Percentiles rank a stretch among this genome's conserved stretches.
phyloP scores from a whole-genome alignment of 2,329 filamentous ascomycete species.

The Zasmidium cellare region DNA sequence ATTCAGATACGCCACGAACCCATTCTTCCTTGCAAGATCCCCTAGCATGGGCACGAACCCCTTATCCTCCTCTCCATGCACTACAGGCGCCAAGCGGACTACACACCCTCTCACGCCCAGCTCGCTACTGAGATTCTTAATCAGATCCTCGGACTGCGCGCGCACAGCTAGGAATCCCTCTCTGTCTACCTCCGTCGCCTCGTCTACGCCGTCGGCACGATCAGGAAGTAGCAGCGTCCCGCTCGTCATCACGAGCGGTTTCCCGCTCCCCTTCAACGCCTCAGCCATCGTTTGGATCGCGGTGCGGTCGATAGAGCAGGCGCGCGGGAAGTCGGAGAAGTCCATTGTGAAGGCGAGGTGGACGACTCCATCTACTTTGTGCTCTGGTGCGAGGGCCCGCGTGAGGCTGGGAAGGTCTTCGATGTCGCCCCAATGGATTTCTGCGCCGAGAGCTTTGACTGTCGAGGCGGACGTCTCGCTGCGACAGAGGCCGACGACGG shows the following conservation, averaged over 20 bases:
- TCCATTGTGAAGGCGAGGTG: constrained; percentile 42
- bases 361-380: constrained; percentile 44
- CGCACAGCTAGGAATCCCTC: constrained; percentile 10
- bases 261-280: constrained; percentile 37
- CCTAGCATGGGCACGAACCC: constrained; percentile 29
- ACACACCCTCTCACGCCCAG: constrained; percentile 38
- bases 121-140: constrained; percentile 14
- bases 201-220: constrained; percentile 7
- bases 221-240: constrained; percentile 27
- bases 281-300: constrained; percentile 41
- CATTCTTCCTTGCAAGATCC: constrained; percentile 28
- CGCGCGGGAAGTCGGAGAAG: constrained; percentile 18
- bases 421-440: constrained; percentile 44
- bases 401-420: constrained; percentile 40
- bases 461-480: constrained; percentile 34
- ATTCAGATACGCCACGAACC: constrained; percentile 34
- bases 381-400: constrained; percentile 31
- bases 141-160: constrained; percentile 6
- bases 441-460: constrained; percentile 41
- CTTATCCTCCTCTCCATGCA: constrained; percentile 47
- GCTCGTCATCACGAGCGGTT: constrained; percentile 39
- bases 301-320: constrained; percentile 35
- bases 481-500: constrained; percentile 45
- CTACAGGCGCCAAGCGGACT: constrained; percentile 45
- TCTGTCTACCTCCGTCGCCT: constrained; percentile 11